phyloP scores from a whole-genome alignment of 148 eudicot species.

The Agrostemma githago region DNA sequence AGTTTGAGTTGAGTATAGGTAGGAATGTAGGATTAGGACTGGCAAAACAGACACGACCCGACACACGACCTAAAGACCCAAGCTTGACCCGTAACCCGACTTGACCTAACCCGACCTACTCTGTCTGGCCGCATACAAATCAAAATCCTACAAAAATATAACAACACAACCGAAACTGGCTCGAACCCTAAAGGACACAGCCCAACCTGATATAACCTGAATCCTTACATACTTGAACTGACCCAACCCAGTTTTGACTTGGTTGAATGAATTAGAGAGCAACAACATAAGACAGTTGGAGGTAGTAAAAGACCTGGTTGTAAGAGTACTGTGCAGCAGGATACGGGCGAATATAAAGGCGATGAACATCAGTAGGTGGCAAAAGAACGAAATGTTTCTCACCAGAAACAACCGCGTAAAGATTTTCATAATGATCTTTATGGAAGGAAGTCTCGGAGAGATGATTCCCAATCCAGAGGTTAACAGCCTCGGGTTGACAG shows the following conservation, averaged over 20 bases:
- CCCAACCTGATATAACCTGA: no score
- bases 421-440: slow-evolving; percentile 95
- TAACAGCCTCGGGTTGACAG: slow-evolving; percentile 83
- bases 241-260: neutral
- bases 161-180: no score
- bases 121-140: no score
- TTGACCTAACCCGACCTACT: no score
- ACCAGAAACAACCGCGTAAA: slow-evolving; percentile 78
- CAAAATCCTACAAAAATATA: no score
- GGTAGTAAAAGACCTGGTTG: slow-evolving; percentile 36
- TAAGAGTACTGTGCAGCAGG: slow-evolving; percentile 73
- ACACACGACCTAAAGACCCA: no score
- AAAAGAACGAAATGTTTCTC: slow-evolving; percentile 90
- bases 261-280: neutral
- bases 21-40: neutral
- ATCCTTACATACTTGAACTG: no score
- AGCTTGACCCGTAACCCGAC: no score
- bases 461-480: slow-evolving; percentile 81
- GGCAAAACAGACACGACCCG: no score
- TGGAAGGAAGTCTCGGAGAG: slow-evolving; percentile 79
- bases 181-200: no score
- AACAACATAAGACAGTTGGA: neutral
- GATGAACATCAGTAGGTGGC: slow-evolving; percentile 93
- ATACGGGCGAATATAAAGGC: slow-evolving; percentile 69
- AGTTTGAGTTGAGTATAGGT: neutral